Evolutionary conservation across 2,329 filamentous ascomycete genomes (phyloP).

Genomic region (Penicillium vulpinum): DNA sequence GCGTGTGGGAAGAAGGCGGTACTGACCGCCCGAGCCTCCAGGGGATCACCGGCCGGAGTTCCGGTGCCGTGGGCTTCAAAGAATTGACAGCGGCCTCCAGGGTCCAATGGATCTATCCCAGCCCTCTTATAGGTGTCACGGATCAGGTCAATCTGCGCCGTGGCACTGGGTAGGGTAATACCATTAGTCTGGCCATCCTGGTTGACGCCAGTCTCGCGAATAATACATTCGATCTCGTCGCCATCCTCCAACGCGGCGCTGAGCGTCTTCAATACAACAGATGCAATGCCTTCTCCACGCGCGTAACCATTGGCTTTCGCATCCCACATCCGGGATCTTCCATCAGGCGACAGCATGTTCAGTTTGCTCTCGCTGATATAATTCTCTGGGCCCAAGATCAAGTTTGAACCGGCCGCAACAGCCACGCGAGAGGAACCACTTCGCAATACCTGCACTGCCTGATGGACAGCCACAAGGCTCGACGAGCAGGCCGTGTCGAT

Average conservation of each 20-base stretch:
- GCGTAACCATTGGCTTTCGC: neutral
- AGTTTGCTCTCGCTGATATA: neutral
- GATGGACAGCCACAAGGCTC: neutral
- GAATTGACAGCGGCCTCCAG: neutral
- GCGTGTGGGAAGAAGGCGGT: no score
- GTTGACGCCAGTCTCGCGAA: neutral
- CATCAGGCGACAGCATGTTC: neutral
- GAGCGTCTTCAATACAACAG: neutral
- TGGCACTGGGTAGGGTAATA: neutral
- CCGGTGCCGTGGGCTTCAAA: conserved; percentile 3
- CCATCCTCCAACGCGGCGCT: neutral
- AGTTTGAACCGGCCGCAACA: neutral
- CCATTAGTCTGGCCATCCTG: neutral
- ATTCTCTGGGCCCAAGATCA: neutral
- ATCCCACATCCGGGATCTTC: neutral
- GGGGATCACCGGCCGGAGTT: no score
- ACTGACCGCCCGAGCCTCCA: no score
- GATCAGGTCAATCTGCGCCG: neutral
- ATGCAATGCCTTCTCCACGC: neutral
- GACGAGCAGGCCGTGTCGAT: neutral
- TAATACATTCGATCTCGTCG: neutral
- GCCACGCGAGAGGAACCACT: neutral
- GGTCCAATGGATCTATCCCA: no score
- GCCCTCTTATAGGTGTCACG: neutral
- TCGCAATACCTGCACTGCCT: neutral